Conservation (phyloP, 805 yeast species). For the Kuraishia capsulata region DNA sequence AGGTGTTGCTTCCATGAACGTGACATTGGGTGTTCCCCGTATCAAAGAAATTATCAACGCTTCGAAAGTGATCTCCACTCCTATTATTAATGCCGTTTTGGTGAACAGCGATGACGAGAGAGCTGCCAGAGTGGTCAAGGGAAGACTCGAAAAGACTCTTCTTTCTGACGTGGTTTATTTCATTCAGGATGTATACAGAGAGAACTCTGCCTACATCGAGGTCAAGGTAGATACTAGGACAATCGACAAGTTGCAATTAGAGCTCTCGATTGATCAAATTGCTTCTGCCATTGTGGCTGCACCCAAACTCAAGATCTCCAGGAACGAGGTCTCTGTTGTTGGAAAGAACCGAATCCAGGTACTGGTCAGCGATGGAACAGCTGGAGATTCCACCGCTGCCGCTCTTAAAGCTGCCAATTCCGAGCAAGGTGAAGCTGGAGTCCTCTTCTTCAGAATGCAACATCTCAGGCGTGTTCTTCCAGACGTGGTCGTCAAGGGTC, state of each 20-base stretch:
- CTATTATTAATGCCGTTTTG: slow-evolving; percentile 88
- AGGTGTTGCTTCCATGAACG: slow-evolving; percentile 99
- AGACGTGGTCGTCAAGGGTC: slow-evolving; percentile 84
- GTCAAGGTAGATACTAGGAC: slow-evolving; percentile 77
- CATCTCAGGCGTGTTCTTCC: slow-evolving; percentile 80
- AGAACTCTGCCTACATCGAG: slow-evolving; percentile 66
- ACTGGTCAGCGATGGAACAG: slow-evolving; percentile 33
- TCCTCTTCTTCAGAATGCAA: slow-evolving; percentile 80
- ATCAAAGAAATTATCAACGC: slow-evolving; percentile 98
- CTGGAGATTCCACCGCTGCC: slow-evolving; percentile 25
- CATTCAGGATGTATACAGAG: slow-evolving; percentile 90
- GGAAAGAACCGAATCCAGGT: slow-evolving; percentile 64
- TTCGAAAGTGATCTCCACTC: slow-evolving; percentile 89
- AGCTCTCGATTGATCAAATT: slow-evolving; percentile 77
- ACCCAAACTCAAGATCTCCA: slow-evolving; percentile 78
- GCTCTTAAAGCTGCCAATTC: slow-evolving; percentile 18
- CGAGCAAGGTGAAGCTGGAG: slow-evolving; percentile 24
- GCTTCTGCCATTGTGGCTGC: slow-evolving; percentile 75
- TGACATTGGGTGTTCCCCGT: slow-evolving; percentile 98
- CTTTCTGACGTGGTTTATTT: slow-evolving; percentile 79
- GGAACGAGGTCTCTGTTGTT: slow-evolving; percentile 58
- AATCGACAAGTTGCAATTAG: slow-evolving; percentile 84
- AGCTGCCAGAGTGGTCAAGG: slow-evolving; percentile 97
- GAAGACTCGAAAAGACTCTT: slow-evolving; percentile 88
- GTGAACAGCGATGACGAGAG: slow-evolving; percentile 93